Conservation (phyloP, 108 stramenopile species). For the Nitzschia sp. region DNA sequence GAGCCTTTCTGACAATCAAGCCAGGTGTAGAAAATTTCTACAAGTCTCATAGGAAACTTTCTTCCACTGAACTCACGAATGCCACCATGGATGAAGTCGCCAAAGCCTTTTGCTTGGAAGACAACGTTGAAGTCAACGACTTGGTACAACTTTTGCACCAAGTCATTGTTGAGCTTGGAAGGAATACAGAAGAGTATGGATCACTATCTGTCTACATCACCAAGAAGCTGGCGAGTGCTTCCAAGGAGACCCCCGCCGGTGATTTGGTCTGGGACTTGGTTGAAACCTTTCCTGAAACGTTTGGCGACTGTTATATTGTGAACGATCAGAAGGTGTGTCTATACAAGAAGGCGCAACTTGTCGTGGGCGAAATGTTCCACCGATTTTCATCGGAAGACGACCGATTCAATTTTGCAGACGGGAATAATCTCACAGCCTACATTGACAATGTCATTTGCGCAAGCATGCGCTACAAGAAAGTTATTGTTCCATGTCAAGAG, state of each 20-base stretch:
- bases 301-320: background rate
- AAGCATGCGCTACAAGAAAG: background rate
- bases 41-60: background rate
- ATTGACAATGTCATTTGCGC: constrained; percentile 11
- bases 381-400: background rate
- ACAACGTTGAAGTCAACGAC: background rate
- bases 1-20: constrained; percentile 2
- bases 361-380: constrained; percentile 1
- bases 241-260: constrained; percentile 1
- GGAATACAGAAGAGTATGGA: background rate
- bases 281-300: background rate
- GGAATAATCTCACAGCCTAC: constrained; percentile 1
- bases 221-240: background rate
- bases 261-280: constrained; percentile 1
- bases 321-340: background rate
- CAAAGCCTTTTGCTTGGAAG: background rate
- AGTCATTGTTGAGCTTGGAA: background rate
- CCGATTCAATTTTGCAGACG: background rate
- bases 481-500: background rate
- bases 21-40: constrained; percentile 1
- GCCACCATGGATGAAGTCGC: background rate
- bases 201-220: background rate
- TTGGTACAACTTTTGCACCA: background rate
- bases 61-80: background rate
- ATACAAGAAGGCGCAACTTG: constrained; percentile 6